Evolutionary conservation across 495 filamentous ascomycete genomes (phyloP).

Genomic region (Xylaria bambusicola): DNA sequence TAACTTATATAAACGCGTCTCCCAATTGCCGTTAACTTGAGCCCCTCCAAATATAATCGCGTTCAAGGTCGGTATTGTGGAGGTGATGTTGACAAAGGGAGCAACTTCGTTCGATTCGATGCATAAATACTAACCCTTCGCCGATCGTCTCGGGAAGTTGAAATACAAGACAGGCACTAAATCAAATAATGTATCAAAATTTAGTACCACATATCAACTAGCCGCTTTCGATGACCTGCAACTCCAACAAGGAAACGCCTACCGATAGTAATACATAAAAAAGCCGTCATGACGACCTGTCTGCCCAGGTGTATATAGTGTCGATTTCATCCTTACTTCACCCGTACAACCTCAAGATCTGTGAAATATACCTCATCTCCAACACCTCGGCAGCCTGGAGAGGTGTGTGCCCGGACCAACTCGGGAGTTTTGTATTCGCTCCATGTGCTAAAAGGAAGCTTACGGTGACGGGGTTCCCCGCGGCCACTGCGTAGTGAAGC

Average conservation of each 20-base stretch:
- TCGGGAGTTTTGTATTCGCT: conserved; percentile 20
- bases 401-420: conserved; percentile 21
- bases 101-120: too few species aligned
- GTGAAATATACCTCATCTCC: conserved; percentile 16
- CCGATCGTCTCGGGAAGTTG: too few species aligned
- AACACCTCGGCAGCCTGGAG: conserved; percentile 18
- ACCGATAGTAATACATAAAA: conserved; percentile 16
- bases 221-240: background rate
- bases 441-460: conserved; percentile 22
- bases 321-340: conserved; percentile 9
- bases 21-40: too few species aligned
- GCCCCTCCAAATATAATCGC: too few species aligned
- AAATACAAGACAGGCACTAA: background rate
- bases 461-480: conserved; percentile 18
- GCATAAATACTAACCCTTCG: too few species aligned
- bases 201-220: background rate
- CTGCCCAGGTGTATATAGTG: conserved; percentile 5
- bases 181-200: conserved; percentile 3
- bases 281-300: conserved; percentile 10
- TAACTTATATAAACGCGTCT: too few species aligned
- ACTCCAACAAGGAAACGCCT: conserved; percentile 2
- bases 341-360: conserved; percentile 21
- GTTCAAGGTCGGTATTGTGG: too few species aligned
- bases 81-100: too few species aligned
- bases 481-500: conserved; percentile 21